Base-by-base conservation (phyloP, 2,329 filamentous ascomycete species). In the Orbilia ellipsospora region DNA sequence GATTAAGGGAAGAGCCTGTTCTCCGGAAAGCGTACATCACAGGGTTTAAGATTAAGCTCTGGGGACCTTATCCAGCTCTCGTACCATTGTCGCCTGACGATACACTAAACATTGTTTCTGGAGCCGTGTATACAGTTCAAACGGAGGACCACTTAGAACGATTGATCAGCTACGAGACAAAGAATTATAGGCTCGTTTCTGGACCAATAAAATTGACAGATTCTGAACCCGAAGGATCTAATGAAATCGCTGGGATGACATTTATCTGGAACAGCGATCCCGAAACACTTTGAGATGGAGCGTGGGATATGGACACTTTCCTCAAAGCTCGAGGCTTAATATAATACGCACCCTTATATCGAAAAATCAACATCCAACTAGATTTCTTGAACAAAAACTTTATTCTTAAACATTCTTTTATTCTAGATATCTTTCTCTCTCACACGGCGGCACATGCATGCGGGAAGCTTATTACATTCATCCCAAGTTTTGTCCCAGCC, bases 1-100 rank as follows among this genome's bases (percentile, higher is more conserved):
- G 16, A n/a, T 42, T 48, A n/a, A 18, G 4, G 12, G 55, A 60
- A 52, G n/a, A 28, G 0, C 64, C 64, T 12, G 13, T 54, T 26
- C 20, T 68, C 13, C 48, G 15, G 2, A 51, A 57, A 26, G 45
- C 64, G 16, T 10, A 26, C 23, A 23, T 26, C 2, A 18, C 15
- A 18, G 20, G 12, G n/a, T 61, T 31, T 55, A 61, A 54, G 36
- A 13, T 68, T 18, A 68, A 61, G 45, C 26, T 68, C 20, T 68
- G 65, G 56, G 55, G 55, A 15, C 55, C 56, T 20, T 61, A 68
- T 28, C 55, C 48, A 15, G 45, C 55, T 8, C 28, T 68, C n/a
- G 56, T 68, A 18, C 20, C 20, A 20, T 28, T n/a, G 15, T 13
- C 16, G 23, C 28, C 42, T 13, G 54, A 60, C 1, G 64, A 67